A percentile compares a stretch with the other conserved stretches of the same genome.
These are phyloP conservation scores for Euphrasia arctica DNA, from an alignment of 305 asterid species.

Conservation along the genomic window DNA sequence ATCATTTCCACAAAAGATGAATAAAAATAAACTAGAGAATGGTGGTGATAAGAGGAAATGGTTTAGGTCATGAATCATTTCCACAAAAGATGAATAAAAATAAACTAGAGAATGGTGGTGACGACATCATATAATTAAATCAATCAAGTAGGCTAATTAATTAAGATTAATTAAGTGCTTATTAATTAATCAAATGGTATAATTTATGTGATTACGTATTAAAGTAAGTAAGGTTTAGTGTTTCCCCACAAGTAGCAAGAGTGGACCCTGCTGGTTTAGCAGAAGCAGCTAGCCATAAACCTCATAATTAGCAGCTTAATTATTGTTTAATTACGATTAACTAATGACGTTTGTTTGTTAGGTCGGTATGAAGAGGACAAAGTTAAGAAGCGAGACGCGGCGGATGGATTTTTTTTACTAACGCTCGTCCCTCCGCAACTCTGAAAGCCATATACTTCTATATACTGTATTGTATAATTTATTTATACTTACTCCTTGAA, in stretches of 20 bases:
- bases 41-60: neutral
- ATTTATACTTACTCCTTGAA: too few relatives aligned
- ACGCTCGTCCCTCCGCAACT: neutral
- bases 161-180: too few relatives aligned
- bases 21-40: neutral
- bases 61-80: neutral
- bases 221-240: neutral
- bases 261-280: conserved; percentile 2
- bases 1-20: neutral
- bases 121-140: neutral
- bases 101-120: neutral
- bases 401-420: neutral
- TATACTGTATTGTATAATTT: too few relatives aligned
- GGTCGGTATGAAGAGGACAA: neutral
- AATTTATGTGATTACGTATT: neutral
- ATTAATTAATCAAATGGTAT: neutral
- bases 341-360: neutral
- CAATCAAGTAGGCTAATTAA: too few relatives aligned
- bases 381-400: neutral
- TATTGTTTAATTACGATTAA: neutral
- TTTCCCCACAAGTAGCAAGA: conserved; percentile 1
- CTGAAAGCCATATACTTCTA: neutral
- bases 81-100: neutral
- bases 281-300: neutral
- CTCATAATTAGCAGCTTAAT: neutral